Base-by-base conservation (phyloP, 2,329 filamentous ascomycete genomes). In the Phyllosticta paracitricarpa region DNA sequence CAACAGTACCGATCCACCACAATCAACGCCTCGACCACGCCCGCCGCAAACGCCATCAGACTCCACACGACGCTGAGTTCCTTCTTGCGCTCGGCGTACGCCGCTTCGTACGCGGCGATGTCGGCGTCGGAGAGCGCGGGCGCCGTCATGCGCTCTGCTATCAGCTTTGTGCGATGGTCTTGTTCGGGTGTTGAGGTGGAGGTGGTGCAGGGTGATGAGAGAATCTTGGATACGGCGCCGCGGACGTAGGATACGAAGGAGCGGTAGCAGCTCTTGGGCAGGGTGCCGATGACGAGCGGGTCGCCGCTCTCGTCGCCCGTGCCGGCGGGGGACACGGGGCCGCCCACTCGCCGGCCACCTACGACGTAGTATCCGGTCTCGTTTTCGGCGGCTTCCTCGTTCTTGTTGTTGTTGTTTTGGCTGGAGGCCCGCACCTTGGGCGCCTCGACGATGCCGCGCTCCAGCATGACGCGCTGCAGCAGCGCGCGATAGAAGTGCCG, bases 41-140 rank as follows among this genome's bases (percentile, higher is more conserved):
- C 85, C 2, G 93, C 92, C 72, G 91, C 95, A 69, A 96, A 97
- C 0, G 94, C 92, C 93, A 99, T 99, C 68, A 99, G 73, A 66
- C 85, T 91, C 94, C 94, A 99, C 63, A 95, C 84, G 7, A 95
- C 82, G 69, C 88, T 91, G 51, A 99, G 77, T 70, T 97, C 88
- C 67, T 91, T 89, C 76, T 88, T 90, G 60, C 87, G 80, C 51
- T 80, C 79, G 30, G 73, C 72, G 73, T 88, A 97, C 52, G 75
- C 71, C 9, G 71, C 69, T 68, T 89, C 87, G 71, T 97, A 99
- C 14, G 67, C 73, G 9, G 81, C 78, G 56, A 97, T 87, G 65
- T 92, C 87, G 51, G 87, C 86, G 66, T 95, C 89, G 12, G 2
- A 4, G 17, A 48, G 40, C 14, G 40, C 40, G 14, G 40, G 40